Evolutionary conservation across 306 rosid genomes (phyloP).

Genomic region (Casuarina cunninghamiana): DNA sequence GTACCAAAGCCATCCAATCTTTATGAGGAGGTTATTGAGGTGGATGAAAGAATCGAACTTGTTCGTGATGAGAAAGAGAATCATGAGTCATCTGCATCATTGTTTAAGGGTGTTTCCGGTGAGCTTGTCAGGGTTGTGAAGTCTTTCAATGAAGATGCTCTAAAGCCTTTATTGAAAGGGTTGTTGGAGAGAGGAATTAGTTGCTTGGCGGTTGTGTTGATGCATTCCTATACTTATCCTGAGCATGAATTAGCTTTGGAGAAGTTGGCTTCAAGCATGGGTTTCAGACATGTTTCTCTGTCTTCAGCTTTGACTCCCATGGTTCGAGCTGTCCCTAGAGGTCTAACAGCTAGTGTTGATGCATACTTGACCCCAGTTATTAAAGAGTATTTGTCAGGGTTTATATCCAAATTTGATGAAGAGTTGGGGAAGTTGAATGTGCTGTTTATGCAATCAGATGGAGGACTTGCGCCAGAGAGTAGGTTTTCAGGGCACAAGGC

Average conservation of each 20-base stretch:
- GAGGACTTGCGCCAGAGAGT: constrained; percentile 95
- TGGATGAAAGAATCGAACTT: constrained; percentile 82
- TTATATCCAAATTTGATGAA: constrained; percentile 86
- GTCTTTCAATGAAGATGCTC: constrained; percentile 63
- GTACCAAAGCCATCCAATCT: constrained; percentile 84
- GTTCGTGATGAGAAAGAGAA: constrained; percentile 40
- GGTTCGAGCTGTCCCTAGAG: constrained; percentile 97
- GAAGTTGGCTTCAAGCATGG: constrained; percentile 69
- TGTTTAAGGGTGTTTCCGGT: constrained; percentile 77
- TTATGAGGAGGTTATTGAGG: constrained; percentile 83
- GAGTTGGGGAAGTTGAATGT: constrained; percentile 71
- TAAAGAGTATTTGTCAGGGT: constrained; percentile 88
- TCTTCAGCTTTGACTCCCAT: constrained; percentile 95
- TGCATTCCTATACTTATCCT: constrained; percentile 90
- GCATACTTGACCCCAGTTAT: constrained; percentile 96
- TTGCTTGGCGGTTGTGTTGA: constrained; percentile 86
- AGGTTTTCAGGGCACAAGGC: constrained; percentile 95
- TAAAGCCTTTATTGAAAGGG: constrained; percentile 54
- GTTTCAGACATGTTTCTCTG: constrained; percentile 84
- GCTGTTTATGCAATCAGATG: constrained; percentile 96
- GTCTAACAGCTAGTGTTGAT: constrained; percentile 92
- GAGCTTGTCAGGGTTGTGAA: constrained; percentile 75
- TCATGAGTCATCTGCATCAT: constrained; percentile 30
- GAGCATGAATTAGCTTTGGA: constrained; percentile 68
- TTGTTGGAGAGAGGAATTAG: constrained; percentile 68